Percentiles rank a stretch among this genome's conserved stretches.
Conservation (phyloP, 371 early-diverging fungal species). For the Mucor racemosus region DNA sequence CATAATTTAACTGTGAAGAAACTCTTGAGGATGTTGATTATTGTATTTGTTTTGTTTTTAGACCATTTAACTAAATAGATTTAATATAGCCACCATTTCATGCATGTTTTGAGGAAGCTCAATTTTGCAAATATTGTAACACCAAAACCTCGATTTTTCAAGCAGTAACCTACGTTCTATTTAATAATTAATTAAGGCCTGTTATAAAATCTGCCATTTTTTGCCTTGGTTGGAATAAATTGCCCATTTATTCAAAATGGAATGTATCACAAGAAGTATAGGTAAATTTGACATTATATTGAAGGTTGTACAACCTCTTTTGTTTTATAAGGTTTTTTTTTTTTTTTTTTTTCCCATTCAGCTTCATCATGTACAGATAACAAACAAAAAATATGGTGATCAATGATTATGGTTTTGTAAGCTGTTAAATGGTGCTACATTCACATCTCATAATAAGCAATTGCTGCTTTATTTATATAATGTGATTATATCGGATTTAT, state of each 20-base stretch:
- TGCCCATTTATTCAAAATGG: not conserved
- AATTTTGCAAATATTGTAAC: no score
- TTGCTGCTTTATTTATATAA: conserved; percentile 14
- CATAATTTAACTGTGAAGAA: no score
- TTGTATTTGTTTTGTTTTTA: no score
- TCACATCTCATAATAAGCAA: conserved; percentile 6
- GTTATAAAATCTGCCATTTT: no score
- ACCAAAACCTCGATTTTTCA: no score
- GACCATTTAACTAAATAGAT: no score
- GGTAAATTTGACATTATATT: not conserved
- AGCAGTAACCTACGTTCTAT: no score
- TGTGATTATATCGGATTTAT: conserved; percentile 8
- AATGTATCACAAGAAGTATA: not conserved
- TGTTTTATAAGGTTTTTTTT: not conserved
- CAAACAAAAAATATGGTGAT: not conserved
- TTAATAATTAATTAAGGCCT: no score
- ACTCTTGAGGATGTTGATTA: no score
- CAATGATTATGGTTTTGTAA: not conserved
- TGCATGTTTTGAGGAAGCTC: no score
- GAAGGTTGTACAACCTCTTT: not conserved
- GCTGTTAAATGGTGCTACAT: not conserved
- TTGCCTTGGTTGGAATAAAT: no score
- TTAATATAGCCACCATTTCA: no score
- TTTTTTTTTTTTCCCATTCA: not conserved
- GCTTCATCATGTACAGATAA: not conserved